phyloP scores from a whole-genome alignment of 495 filamentous ascomycete genomes.

The Daldinia grandis region DNA sequence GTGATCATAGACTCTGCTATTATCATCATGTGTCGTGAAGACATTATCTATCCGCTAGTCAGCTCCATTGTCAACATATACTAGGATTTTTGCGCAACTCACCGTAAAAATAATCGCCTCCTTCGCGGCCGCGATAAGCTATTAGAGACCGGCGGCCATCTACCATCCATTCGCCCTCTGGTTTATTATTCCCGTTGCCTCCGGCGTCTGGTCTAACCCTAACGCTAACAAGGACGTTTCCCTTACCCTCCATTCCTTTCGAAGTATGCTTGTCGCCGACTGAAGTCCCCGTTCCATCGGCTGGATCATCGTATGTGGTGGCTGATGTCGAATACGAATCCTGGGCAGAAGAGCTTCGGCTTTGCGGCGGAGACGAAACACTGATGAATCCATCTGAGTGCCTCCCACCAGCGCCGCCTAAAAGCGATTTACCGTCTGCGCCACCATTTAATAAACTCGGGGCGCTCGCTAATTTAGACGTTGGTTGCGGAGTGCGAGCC shows the following conservation, averaged over 20 bases:
- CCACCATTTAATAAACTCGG: constrained; percentile 82
- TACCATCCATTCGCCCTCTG: constrained; percentile 89
- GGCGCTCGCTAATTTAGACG: constrained; percentile 57
- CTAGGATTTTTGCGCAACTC: constrained; percentile 41
- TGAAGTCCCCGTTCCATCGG: constrained; percentile 55
- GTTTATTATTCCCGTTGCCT: constrained; percentile 64
- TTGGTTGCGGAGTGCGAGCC: constrained; percentile 47
- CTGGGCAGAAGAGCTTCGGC: constrained; percentile 86
- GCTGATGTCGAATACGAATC: constrained; percentile 90
- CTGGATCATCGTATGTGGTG: constrained; percentile 82
- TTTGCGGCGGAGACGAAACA: constrained; percentile 81
- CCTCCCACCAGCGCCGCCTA: constrained; percentile 63
- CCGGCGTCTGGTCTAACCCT: constrained; percentile 85
- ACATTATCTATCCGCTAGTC: constrained; percentile 77
- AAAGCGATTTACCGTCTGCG: constrained; percentile 76
- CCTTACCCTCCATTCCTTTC: constrained; percentile 73
- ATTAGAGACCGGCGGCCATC: constrained; percentile 85
- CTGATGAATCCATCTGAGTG: constrained; percentile 76
- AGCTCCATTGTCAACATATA: constrained; percentile 11
- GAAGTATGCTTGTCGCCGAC: constrained; percentile 56
- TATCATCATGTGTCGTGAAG: constrained; percentile 90
- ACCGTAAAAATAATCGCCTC: constrained; percentile 94
- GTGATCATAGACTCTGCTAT: constrained; percentile 91
- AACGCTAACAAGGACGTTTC: constrained; percentile 96
- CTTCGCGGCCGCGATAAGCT: constrained; percentile 85